Percentiles rank a stretch among this genome's conserved stretches.
Evolutionary conservation across 108 stramenopile genomes (phyloP).

Genomic region (Pseudonitzschia delicatissima): DNA sequence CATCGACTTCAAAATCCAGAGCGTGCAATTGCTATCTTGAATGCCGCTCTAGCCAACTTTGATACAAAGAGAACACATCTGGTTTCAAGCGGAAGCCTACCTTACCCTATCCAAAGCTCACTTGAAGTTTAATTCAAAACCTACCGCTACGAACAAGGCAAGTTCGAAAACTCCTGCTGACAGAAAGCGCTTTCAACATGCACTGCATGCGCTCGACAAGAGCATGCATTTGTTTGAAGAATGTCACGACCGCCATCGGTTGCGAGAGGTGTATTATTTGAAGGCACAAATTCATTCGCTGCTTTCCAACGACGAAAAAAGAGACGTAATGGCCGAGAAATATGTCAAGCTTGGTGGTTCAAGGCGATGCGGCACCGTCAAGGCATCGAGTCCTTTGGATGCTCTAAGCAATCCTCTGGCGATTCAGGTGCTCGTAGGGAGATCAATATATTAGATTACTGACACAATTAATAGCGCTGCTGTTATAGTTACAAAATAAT

Average conservation of each 20-base stretch:
- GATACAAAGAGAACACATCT: slow-evolving; percentile 65
- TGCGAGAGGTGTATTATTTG: slow-evolving; percentile 66
- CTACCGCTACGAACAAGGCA: background rate
- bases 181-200: slow-evolving; percentile 2
- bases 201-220: slow-evolving; percentile 21
- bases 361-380: background rate
- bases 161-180: background rate
- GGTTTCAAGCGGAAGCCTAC: slow-evolving; percentile 68
- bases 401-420: background rate
- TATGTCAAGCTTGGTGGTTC: slow-evolving; percentile 13
- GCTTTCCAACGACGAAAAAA: slow-evolving; percentile 9
- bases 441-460: background rate
- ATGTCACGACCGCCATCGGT: slow-evolving; percentile 51
- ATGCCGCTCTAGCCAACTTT: slow-evolving; percentile 55
- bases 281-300: slow-evolving; percentile 46
- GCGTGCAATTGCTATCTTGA: slow-evolving; percentile 60
- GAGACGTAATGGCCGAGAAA: slow-evolving; percentile 30
- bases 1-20: slow-evolving; percentile 46
- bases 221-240: slow-evolving; percentile 39
- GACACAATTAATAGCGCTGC: too few species aligned
- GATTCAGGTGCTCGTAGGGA: background rate
- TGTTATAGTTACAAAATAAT: too few species aligned
- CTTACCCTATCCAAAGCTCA: slow-evolving; percentile 71
- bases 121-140: slow-evolving; percentile 35
- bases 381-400: background rate